Base-by-base conservation (phyloP, 2,329 filamentous ascomycete genomes). In the Cercospora sesami region DNA sequence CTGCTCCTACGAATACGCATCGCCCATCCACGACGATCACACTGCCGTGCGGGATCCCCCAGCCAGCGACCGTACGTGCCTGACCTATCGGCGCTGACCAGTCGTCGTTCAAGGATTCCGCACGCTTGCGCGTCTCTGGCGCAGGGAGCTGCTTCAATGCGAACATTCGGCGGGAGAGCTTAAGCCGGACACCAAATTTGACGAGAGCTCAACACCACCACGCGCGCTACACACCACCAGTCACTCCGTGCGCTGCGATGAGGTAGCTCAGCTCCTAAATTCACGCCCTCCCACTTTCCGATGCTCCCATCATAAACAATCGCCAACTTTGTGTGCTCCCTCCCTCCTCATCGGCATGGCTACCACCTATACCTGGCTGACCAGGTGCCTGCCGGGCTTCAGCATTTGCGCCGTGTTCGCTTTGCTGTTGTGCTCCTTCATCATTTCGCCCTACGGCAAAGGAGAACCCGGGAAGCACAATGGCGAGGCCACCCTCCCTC, bases 321-420 rank as follows among this genome's bases (percentile, higher is more conserved):
- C 28, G 28, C 28, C 55, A 18, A n/a, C 28, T 31, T 28, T 31
- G n/a, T 16, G 5, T 65, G 28, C 42, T n/a, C 42, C 30, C 60
- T 45, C 53, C 18, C 18, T 28, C 53, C 9, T 48, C 39, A 8
- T 39, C 65, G 61, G 48, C 57, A 73, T 74, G 73, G 62, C 63
- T 55, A 64, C 60, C 58, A 65, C 71, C n/a, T 76, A 72, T 57
- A 62, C 66, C 45, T 77, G 74, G 72, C 48, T 68, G 51, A 76
- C 74, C 16, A 71, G 75, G 31, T 75, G 71, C 69, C 71, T 77
- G 18, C 75, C 75, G 2, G 75, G 72, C 8, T 71, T 74, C 66
- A 76, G 73, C 71, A 70, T 73, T 31, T 61, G 69, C 53, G 65
- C 63, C 60, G 68, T 77, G 18, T 68, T 63, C 30, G 63, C 69